These are phyloP conservation scores for Backusella mclennaniae DNA, from an alignment of 192 early-diverging fungal genomes.

Conservation along the genomic window DNA sequence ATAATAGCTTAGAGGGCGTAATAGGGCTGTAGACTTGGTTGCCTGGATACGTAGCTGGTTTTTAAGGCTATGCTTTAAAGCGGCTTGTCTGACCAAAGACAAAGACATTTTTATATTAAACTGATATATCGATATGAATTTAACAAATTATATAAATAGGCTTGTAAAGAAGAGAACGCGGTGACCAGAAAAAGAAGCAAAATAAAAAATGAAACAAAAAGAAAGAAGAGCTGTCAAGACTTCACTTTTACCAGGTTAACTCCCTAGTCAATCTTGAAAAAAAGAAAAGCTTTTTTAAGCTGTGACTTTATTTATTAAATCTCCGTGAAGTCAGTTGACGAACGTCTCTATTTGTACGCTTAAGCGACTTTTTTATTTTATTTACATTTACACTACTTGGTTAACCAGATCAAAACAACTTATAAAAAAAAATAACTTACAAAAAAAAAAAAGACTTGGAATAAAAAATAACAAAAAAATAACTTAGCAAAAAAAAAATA, in stretches of 20 bases:
- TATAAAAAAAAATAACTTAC: too few relatives aligned
- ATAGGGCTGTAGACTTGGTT: not conserved
- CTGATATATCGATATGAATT: not conserved
- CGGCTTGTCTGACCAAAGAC: not conserved
- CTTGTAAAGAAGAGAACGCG: not conserved
- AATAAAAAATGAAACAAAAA: not conserved
- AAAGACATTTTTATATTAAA: conserved; percentile 5
- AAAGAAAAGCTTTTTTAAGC: not conserved
- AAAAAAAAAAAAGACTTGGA: too few relatives aligned
- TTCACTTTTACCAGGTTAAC: not conserved
- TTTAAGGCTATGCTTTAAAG: not conserved
- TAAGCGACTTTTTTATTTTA: too few relatives aligned
- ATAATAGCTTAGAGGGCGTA: not conserved
- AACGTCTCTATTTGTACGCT: too few relatives aligned
- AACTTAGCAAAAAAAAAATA: too few relatives aligned
- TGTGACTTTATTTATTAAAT: not conserved
- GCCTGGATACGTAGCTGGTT: not conserved
- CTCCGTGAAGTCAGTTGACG: not conserved
- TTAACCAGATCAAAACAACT: too few relatives aligned
- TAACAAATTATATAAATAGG: not conserved
- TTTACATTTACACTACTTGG: too few relatives aligned
- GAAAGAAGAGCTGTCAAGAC: not conserved
- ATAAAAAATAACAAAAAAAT: too few relatives aligned
- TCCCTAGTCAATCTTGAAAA: not conserved
- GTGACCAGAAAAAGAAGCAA: not conserved